Conservation (phyloP, 2,329 filamentous ascomycete genomes). For the Didymella lethalis region DNA sequence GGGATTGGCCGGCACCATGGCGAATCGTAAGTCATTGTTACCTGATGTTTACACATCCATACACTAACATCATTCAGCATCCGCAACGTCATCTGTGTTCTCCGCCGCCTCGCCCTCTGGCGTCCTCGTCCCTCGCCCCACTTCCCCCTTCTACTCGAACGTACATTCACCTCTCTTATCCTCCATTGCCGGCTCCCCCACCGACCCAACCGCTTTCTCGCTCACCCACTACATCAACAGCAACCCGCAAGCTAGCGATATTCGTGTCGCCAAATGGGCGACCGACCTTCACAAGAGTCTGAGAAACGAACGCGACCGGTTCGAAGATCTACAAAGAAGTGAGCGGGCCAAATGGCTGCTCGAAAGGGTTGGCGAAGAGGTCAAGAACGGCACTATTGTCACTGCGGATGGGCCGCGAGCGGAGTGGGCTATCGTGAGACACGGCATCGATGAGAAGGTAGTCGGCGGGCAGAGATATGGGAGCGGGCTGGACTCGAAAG, state of each 20-base stretch:
- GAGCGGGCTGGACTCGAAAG: conserved; percentile 63
- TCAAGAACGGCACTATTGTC: conserved; percentile 50
- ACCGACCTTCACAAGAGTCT: conserved; percentile 79
- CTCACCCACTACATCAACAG: conserved; percentile 57
- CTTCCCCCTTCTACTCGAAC: conserved; percentile 46
- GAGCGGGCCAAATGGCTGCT: conserved; percentile 75
- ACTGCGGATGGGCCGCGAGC: conserved; percentile 39
- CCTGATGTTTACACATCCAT: too few relatives aligned
- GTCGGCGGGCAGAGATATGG: conserved; percentile 32
- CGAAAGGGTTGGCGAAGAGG: conserved; percentile 72
- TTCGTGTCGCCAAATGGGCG: conserved; percentile 84
- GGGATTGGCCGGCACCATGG: conserved; percentile 36
- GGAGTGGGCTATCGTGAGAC: conserved; percentile 47
- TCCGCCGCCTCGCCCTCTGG: conserved; percentile 49
- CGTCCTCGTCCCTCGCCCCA: conserved; percentile 49
- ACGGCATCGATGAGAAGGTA: conserved; percentile 36
- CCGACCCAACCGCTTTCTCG: conserved; percentile 47
- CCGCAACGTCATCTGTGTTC: conserved; percentile 47
- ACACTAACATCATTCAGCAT: conserved; percentile 28
- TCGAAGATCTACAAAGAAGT: conserved; percentile 65
- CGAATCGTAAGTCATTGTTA: conserved; percentile 32
- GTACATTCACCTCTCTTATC: conserved; percentile 48
- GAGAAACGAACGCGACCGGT: conserved; percentile 74
- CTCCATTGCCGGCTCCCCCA: conserved; percentile 42
- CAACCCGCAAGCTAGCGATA: conserved; percentile 68